Percentiles rank a stretch among this genome's conserved stretches.
These are phyloP conservation scores for Elsinoe necatrix DNA, from an alignment of 2,329 filamentous ascomycete genomes.

Conservation along the genomic window DNA sequence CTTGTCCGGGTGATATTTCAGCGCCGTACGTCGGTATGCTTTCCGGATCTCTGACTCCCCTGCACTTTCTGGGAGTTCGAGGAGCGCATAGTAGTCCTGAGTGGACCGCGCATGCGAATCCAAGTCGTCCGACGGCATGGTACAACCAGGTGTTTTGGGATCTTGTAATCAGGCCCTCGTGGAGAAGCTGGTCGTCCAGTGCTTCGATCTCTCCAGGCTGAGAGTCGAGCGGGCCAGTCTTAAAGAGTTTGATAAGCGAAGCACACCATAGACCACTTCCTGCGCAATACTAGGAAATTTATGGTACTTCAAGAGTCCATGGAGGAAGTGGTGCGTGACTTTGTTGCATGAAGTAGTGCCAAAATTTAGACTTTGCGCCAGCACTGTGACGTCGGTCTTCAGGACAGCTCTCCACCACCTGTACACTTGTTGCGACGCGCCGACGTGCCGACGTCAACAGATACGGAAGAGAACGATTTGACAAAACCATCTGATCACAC, in stretches of 20 bases:
- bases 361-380: constrained; percentile 10
- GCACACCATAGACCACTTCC: too few relatives aligned
- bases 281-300: background rate
- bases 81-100: constrained; percentile 67
- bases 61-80: constrained; percentile 57
- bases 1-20: constrained; percentile 95
- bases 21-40: constrained; percentile 73
- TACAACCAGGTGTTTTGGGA: background rate
- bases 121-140: constrained; percentile 30
- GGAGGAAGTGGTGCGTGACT: background rate
- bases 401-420: background rate
- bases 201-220: background rate
- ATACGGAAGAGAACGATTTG: background rate
- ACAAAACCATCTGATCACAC: background rate
- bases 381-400: constrained; percentile 7
- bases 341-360: background rate
- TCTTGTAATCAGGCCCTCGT: background rate
- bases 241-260: too few relatives aligned
- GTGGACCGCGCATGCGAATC: constrained; percentile 35
- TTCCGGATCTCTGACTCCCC: constrained; percentile 66
- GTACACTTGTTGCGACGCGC: background rate
- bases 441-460: background rate
- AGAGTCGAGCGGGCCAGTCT: background rate
- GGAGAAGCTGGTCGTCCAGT: background rate
- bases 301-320: background rate